Evolutionary conservation across 495 filamentous ascomycete genomes (phyloP).

Genomic region (Lasiosphaeriaceae sp.): DNA sequence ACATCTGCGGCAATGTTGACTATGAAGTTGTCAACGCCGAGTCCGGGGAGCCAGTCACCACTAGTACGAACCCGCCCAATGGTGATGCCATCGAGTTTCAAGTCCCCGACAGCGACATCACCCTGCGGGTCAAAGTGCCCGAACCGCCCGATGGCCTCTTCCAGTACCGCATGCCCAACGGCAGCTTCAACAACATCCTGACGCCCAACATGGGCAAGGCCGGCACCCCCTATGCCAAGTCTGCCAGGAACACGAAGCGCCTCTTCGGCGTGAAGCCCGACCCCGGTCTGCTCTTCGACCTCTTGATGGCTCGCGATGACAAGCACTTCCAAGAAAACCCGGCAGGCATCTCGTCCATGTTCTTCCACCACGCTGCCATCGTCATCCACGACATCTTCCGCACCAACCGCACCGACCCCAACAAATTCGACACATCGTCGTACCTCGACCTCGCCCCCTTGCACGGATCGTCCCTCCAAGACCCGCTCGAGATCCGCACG

Average conservation of each 20-base stretch:
- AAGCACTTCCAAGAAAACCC: conserved; percentile 61
- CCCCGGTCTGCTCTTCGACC: conserved; percentile 70
- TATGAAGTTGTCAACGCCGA: conserved; percentile 24
- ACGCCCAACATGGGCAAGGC: conserved; percentile 60
- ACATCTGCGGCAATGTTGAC: conserved; percentile 36
- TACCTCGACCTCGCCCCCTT: conserved; percentile 78
- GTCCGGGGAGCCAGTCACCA: neutral
- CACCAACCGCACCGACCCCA: conserved; percentile 30
- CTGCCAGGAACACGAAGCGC: conserved; percentile 42
- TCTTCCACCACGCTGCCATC: conserved; percentile 80
- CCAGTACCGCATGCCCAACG: conserved; percentile 65
- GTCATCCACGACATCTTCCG: conserved; percentile 70
- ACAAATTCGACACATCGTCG: conserved; percentile 56
- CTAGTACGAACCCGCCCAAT: neutral
- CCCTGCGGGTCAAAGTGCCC: neutral
- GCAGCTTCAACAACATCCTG: conserved; percentile 61
- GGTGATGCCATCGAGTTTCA: conserved; percentile 25
- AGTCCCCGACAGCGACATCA: no score
- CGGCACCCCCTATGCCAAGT: conserved; percentile 63
- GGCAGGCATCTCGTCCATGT: conserved; percentile 69
- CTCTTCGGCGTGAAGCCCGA: conserved; percentile 65
- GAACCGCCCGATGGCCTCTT: conserved; percentile 27
- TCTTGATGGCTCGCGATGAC: conserved; percentile 56
- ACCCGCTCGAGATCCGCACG: conserved; percentile 66
- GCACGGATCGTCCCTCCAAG: conserved; percentile 69